Conservation (phyloP, 495 filamentous ascomycete species). For the Aspergillus ostianus region DNA sequence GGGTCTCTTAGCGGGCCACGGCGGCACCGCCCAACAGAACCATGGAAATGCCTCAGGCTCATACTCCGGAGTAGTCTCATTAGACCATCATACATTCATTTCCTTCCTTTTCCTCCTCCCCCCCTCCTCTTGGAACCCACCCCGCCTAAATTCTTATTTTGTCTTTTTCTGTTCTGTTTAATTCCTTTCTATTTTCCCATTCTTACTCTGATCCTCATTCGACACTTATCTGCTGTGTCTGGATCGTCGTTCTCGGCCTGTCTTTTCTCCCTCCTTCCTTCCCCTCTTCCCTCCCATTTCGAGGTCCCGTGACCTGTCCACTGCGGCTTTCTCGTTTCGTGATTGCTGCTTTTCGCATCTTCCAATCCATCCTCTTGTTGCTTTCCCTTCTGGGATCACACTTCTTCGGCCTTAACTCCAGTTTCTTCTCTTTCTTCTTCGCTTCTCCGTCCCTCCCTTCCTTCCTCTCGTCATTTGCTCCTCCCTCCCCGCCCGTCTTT, state of each 20-base stretch:
- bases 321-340: neutral
- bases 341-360: conserved; percentile 1
- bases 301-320: conserved; percentile 19
- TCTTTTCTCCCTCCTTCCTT: neutral
- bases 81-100: neutral
- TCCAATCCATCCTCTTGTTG: conserved; percentile 3
- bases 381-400: conserved; percentile 17
- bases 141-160: neutral
- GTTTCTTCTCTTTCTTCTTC: conserved; percentile 9
- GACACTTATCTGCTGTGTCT: conserved; percentile 1
- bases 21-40: conserved; percentile 5
- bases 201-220: too few relatives aligned
- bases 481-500: neutral
- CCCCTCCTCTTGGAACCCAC: conserved; percentile 3
- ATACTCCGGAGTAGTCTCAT: too few relatives aligned
- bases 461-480: neutral
- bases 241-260: neutral
- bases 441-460: conserved; percentile 8
- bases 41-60: conserved; percentile 3
- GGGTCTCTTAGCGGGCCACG: conserved; percentile 2
- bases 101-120: conserved; percentile 1
- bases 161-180: too few relatives aligned
- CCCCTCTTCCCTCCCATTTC: conserved; percentile 1
- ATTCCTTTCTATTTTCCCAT: neutral
- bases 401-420: conserved; percentile 11